phyloP scores from a whole-genome alignment of 768 basidiomycete species.

The Serendipita sp. region DNA sequence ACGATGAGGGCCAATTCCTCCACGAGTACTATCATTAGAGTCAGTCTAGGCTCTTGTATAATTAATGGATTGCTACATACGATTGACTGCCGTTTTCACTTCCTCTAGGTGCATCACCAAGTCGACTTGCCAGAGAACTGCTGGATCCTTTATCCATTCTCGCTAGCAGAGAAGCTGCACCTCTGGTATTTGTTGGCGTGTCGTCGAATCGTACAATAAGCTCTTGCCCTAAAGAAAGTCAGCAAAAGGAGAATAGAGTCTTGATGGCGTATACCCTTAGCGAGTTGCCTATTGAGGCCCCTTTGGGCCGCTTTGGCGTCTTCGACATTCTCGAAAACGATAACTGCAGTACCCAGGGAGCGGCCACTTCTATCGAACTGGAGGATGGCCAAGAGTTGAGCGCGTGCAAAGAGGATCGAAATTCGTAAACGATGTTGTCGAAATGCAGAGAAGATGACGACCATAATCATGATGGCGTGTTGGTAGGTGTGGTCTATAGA shows the following conservation, averaged over 20 bases:
- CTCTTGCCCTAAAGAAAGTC: neutral
- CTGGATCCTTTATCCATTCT: neutral
- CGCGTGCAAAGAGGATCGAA: conserved; percentile 21
- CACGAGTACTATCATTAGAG: neutral
- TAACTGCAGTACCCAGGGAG: conserved; percentile 65
- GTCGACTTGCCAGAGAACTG: neutral
- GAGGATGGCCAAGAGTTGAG: conserved; percentile 17
- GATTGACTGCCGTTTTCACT: neutral
- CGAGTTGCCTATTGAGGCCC: conserved; percentile 70
- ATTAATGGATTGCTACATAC: neutral
- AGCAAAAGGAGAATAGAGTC: neutral
- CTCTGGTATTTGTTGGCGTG: neutral
- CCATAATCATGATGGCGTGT: conserved; percentile 7
- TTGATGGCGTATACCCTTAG: conserved; percentile 45
- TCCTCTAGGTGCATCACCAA: neutral
- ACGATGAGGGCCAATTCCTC: neutral
- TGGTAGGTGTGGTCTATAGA: conserved; percentile 12
- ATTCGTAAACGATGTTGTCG: conserved; percentile 10
- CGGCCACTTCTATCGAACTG: conserved; percentile 94
- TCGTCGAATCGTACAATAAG: neutral
- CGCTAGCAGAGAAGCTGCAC: neutral
- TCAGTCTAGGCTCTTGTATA: neutral
- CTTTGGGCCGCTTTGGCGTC: conserved; percentile 76
- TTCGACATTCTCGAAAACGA: conserved; percentile 59
- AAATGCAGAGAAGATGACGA: neutral